Conservation (phyloP, 2,329 filamentous ascomycete genomes). For the Pestalotiopsis sp. region DNA sequence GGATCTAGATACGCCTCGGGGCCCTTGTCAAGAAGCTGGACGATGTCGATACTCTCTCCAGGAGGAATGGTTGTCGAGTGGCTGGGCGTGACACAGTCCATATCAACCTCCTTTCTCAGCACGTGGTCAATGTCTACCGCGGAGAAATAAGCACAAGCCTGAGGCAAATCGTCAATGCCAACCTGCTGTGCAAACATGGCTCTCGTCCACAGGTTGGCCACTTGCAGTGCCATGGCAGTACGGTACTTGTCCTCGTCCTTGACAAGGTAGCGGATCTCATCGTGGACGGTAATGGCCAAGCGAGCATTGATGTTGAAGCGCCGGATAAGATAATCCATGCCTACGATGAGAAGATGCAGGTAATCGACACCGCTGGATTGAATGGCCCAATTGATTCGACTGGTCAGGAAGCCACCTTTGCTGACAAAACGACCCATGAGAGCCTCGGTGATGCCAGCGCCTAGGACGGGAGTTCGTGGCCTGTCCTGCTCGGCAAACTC, state of each 20-base stretch:
- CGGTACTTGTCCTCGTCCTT: conserved; percentile 84
- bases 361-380: conserved; percentile 98
- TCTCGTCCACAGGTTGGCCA: conserved; percentile 94
- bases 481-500: conserved; percentile 95
- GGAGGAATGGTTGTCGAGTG: conserved; percentile 77
- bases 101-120: conserved; percentile 95
- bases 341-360: conserved; percentile 87
- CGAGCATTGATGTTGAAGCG: conserved; percentile 85
- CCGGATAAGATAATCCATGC: conserved; percentile 90
- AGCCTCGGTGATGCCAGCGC: conserved; percentile 94
- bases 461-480: conserved; percentile 88
- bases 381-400: conserved; percentile 98
- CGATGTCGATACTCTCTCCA: conserved; percentile 87
- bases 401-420: conserved; percentile 91
- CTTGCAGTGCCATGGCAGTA: conserved; percentile 87
- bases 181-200: conserved; percentile 98
- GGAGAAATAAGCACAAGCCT: conserved; percentile 93
- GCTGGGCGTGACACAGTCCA: conserved; percentile 94
- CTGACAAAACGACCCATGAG: conserved; percentile 85
- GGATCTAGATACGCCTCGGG: conserved; percentile 70
- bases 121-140: conserved; percentile 95
- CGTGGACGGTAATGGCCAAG: conserved; percentile 91
- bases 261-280: conserved; percentile 95
- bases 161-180: conserved; percentile 92
- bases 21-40: conserved; percentile 74